phyloP scores from a whole-genome alignment of 179 eudicot genomes.

The Corrigiola litoralis region DNA sequence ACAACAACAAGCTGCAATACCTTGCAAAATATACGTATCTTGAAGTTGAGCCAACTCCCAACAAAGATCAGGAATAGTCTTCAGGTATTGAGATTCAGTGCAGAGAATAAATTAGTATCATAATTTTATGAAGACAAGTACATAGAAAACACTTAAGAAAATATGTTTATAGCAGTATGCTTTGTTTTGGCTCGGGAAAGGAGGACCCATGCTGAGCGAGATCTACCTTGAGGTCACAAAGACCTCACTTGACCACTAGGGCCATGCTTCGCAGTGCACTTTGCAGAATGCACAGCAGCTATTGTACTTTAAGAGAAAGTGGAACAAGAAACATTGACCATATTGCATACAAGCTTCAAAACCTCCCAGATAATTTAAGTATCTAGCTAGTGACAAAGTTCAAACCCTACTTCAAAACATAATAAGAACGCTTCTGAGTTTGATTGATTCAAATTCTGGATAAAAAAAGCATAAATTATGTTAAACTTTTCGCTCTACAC shows the following conservation, averaged over 20 bases:
- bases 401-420: neutral
- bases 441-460: neutral
- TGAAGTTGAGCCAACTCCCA: slow-evolving; percentile 99
- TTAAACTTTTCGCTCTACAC: no score
- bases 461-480: no score
- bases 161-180: no score
- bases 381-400: neutral
- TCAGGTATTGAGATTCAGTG: slow-evolving; percentile 19
- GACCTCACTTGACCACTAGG: no score
- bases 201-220: no score
- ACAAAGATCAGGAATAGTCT: slow-evolving; percentile 96
- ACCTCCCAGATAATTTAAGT: neutral
- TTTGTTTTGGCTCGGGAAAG: no score
- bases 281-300: neutral
- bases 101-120: neutral
- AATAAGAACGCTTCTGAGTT: neutral
- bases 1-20: slow-evolving; percentile 30
- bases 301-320: neutral
- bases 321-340: no score
- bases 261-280: no score
- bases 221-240: no score
- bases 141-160: neutral
- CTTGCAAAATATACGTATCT: slow-evolving; percentile 98
- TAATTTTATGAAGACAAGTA: neutral
- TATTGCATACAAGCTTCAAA: neutral